phyloP scores from a whole-genome alignment of 805 yeast species.

The Yamadazyma sp. region DNA sequence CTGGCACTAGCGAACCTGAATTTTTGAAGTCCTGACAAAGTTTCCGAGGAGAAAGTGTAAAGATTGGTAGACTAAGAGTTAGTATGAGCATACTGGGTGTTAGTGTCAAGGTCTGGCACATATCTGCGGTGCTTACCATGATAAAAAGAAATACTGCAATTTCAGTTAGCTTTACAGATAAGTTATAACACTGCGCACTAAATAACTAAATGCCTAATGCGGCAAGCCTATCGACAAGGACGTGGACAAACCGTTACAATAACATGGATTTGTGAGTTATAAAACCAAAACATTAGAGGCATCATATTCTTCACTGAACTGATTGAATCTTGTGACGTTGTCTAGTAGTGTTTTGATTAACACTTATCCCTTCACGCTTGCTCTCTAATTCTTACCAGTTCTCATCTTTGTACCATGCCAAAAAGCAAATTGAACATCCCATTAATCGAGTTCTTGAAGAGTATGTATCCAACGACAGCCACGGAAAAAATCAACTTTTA shows the following conservation, averaged over 20 bases:
- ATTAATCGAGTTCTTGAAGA: constrained; percentile 43
- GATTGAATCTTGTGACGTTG: constrained; percentile 3
- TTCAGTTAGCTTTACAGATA: no score
- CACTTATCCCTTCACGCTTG: background rate
- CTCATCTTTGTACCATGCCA: constrained; percentile 8
- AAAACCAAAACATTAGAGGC: constrained; percentile 11
- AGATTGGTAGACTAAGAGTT: constrained; percentile 32
- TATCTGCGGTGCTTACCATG: constrained; percentile 1
- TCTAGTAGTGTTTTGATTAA: background rate
- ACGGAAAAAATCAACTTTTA: no score
- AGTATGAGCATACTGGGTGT: background rate
- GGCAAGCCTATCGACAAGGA: constrained; percentile 3
- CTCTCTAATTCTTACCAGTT: background rate
- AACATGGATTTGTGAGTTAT: constrained; percentile 10
- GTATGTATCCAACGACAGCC: constrained; percentile 28
- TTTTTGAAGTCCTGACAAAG: constrained; percentile 59
- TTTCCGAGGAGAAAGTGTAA: constrained; percentile 62
- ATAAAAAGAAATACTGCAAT: background rate
- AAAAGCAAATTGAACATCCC: constrained; percentile 24
- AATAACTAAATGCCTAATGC: constrained; percentile 6
- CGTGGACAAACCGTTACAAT: constrained; percentile 12
- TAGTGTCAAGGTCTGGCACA: no score
- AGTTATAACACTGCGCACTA: constrained; percentile 1
- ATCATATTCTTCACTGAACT: constrained; percentile 2
- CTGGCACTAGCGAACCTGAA: constrained; percentile 75